phyloP scores from a whole-genome alignment of 345 rosid genomes.

The Arabis hirsuta region DNA sequence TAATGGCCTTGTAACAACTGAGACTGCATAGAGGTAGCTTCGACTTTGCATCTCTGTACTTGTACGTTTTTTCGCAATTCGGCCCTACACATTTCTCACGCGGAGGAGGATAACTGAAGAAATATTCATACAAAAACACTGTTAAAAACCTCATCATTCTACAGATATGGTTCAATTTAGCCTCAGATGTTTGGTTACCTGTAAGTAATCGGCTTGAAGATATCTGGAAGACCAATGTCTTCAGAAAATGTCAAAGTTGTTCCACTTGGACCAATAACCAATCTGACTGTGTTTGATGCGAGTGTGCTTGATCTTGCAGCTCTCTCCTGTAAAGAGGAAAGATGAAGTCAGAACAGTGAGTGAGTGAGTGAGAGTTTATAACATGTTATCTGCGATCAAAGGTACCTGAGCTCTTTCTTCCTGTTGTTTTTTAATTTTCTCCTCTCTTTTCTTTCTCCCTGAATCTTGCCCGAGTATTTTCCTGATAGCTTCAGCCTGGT shows the following conservation, averaged over 20 bases:
- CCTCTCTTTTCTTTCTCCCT: conserved; percentile 72
- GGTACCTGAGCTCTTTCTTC: conserved; percentile 69
- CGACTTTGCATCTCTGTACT: conserved; percentile 74
- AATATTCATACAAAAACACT: conserved; percentile 1
- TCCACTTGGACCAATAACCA: conserved; percentile 63
- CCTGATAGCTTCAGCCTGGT: conserved; percentile 81
- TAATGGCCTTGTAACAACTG: conserved; percentile 66
- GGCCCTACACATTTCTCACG: conserved; percentile 82
- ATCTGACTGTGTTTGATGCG: conserved; percentile 63
- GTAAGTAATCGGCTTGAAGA: conserved; percentile 55
- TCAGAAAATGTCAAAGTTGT: conserved; percentile 64
- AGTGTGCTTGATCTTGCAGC: conserved; percentile 55
- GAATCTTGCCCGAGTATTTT: conserved; percentile 84
- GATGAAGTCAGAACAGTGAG: conserved; percentile 10
- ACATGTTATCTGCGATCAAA: not conserved
- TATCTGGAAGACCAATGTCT: conserved; percentile 72
- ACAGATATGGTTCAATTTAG: not conserved
- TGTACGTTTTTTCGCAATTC: conserved; percentile 67
- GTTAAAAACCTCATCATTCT: not conserved
- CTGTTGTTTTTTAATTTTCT: conserved; percentile 60
- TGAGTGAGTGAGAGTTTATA: not conserved
- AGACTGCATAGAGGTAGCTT: conserved; percentile 85
- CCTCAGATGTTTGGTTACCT: conserved; percentile 46
- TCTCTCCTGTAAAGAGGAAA: conserved; percentile 46
- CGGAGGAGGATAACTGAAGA: conserved; percentile 71